A percentile compares a stretch with the other conserved stretches of the same genome.
These are phyloP conservation scores for Exophiala sideris DNA, from an alignment of 2,329 filamentous ascomycete genomes.

Conservation along the genomic window DNA sequence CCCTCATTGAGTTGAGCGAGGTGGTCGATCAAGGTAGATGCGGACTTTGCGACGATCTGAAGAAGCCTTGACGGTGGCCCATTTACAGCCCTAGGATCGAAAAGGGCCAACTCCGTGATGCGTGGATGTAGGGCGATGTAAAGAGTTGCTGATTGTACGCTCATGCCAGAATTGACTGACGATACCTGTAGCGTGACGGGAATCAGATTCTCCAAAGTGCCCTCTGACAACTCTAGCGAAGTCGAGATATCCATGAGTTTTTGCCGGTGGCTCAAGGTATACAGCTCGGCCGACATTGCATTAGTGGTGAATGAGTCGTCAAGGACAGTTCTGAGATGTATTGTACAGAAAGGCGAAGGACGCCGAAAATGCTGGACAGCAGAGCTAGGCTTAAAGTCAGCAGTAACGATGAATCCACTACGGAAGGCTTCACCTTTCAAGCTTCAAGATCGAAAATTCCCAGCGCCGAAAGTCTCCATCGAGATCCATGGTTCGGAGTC, in stretches of 20 bases:
- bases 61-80: conserved; percentile 1
- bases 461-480: conserved; percentile 1
- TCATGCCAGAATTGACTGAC: background rate
- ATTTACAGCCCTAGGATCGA: background rate
- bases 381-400: conserved; percentile 1
- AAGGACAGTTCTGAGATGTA: background rate
- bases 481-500: background rate
- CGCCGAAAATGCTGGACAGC: conserved; percentile 5
- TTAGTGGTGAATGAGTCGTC: background rate
- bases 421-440: conserved; percentile 8
- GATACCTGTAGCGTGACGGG: conserved; percentile 1
- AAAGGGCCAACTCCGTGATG: background rate
- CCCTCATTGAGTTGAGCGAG: background rate
- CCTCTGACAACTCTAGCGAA: background rate
- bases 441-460: conserved; percentile 6
- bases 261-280: background rate
- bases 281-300: conserved; percentile 1
- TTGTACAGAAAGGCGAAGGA: conserved; percentile 2
- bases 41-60: conserved; percentile 7
- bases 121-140: conserved; percentile 11
- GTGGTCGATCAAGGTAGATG: conserved; percentile 9
- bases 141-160: conserved; percentile 8
- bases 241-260: background rate
- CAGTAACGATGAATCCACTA: background rate
- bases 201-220: conserved; percentile 5